A percentile compares a stretch with the other conserved stretches of the same genome.
These are phyloP conservation scores for Peronospora destructor DNA, from an alignment of 352 stramenopile genomes.

Conservation along the genomic window DNA sequence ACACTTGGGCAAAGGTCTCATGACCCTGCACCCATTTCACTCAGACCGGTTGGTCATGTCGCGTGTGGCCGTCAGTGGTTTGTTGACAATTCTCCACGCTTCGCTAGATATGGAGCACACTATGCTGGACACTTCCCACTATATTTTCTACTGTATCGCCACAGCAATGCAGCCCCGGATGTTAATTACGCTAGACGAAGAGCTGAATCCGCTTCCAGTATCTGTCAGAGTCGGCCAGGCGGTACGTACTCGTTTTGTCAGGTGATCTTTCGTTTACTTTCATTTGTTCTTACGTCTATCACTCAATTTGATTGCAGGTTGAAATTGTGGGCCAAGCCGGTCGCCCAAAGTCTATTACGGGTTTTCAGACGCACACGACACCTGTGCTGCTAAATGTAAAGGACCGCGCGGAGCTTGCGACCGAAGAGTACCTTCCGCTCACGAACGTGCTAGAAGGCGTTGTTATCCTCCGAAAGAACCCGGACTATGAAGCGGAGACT, in stretches of 20 bases:
- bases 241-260: constrained; percentile 40
- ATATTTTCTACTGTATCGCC: constrained; percentile 97
- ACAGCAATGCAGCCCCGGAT: constrained; percentile 98
- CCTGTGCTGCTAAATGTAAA: constrained; percentile 96
- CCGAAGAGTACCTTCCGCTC: constrained; percentile 94
- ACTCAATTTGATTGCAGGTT: constrained; percentile 45
- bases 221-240: constrained; percentile 98
- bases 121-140: constrained; percentile 97
- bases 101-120: constrained; percentile 97
- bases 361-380: constrained; percentile 99
- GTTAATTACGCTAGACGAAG: constrained; percentile 96
- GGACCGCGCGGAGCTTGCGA: constrained; percentile 97
- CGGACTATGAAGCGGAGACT: constrained; percentile 81
- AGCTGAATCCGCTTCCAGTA: constrained; percentile 93
- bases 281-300: constrained; percentile 14
- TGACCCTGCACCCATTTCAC: constrained; percentile 97
- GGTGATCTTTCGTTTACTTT: neutral
- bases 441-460: constrained; percentile 97
- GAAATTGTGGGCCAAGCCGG: constrained; percentile 99
- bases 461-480: constrained; percentile 98
- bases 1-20: constrained; percentile 98
- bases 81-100: constrained; percentile 94
- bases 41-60: constrained; percentile 91
- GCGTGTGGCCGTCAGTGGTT: constrained; percentile 88
- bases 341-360: constrained; percentile 98